Evolutionary conservation across 148 eudicot species (phyloP).

Genomic region (Rhododendron henanense): DNA sequence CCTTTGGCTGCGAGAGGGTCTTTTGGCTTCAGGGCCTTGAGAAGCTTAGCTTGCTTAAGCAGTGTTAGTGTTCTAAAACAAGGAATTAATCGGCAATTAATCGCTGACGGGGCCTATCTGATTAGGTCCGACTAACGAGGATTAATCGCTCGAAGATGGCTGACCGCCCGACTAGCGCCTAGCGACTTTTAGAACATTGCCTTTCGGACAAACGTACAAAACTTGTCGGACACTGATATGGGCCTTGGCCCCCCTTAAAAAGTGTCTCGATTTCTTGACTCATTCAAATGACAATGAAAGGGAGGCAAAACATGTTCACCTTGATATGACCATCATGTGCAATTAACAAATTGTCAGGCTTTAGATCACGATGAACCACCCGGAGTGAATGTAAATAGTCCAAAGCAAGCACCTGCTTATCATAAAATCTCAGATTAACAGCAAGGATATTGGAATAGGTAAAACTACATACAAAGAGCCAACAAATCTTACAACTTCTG

Average conservation of each 20-base stretch:
- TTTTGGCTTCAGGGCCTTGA: background rate
- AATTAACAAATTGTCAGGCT: conserved; percentile 95
- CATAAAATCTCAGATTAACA: background rate
- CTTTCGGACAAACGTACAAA: background rate
- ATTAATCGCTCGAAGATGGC: no score
- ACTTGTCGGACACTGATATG: background rate
- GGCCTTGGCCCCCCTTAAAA: background rate
- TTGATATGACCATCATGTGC: conserved; percentile 99
- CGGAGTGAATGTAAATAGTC: conserved; percentile 92
- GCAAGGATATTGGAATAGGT: background rate
- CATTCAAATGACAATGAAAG: conserved; percentile 9
- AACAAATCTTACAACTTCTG: conserved; percentile 80
- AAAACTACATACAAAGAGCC: conserved; percentile 10
- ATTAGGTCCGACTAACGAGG: no score
- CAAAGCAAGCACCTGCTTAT: conserved; percentile 88
- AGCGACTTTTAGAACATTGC: no score
- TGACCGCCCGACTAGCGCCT: no score
- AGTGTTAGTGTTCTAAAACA: background rate
- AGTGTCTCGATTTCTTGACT: background rate
- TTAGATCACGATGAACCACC: conserved; percentile 98
- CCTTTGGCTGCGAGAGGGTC: background rate
- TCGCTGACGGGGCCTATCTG: no score
- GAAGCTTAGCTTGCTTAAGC: background rate
- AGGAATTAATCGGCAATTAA: no score
- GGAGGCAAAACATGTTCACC: conserved; percentile 34